Conservation (phyloP, 208 protist species). For the Naegleria lovaniensis region DNA sequence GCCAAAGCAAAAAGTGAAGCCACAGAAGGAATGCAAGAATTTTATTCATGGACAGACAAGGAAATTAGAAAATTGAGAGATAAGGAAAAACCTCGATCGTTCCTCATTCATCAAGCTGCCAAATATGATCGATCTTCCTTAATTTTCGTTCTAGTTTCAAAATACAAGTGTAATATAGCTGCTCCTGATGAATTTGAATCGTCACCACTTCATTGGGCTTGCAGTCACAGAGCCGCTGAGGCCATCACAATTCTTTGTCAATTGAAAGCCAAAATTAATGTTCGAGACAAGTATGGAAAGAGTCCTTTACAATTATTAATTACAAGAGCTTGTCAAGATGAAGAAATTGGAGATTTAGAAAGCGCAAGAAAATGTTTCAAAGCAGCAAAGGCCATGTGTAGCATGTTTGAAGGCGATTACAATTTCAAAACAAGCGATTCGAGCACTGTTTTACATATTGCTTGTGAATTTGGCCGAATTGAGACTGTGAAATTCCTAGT, state of each 20-base stretch:
- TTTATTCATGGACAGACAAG: neutral
- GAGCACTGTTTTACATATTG: neutral
- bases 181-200: neutral
- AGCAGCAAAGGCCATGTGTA: neutral
- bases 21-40: neutral
- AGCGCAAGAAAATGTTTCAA: neutral
- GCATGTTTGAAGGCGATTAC: neutral
- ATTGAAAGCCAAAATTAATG: neutral
- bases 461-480: neutral
- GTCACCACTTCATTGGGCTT: slow-evolving; percentile 10
- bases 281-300: slow-evolving; percentile 14
- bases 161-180: neutral
- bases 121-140: neutral
- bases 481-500: neutral
- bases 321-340: neutral
- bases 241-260: neutral
- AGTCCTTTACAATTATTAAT: neutral
- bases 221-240: neutral
- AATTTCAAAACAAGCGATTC: slow-evolving; percentile 4
- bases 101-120: neutral
- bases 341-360: neutral
- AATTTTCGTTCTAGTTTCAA: neutral
- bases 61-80: neutral
- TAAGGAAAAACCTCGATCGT: neutral
- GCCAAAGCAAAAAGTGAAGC: neutral